Percentiles rank a stretch among this genome's conserved stretches.
Evolutionary conservation across 345 rosid genomes (phyloP).

Genomic region (Xanthoceras sorbifolium): DNA sequence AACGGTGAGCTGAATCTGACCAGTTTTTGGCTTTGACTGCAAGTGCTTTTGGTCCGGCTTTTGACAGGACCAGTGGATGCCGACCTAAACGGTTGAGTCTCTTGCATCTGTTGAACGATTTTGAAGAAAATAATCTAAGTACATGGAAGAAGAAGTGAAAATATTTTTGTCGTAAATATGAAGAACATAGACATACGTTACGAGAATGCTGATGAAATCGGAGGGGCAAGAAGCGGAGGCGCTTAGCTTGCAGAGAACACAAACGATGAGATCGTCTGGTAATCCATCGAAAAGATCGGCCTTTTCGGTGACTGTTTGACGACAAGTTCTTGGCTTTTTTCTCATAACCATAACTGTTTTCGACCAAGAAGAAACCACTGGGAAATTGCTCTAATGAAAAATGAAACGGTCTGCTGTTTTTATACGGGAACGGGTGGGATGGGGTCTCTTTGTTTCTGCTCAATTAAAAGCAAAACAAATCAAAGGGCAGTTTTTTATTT

Average conservation of each 20-base stretch:
- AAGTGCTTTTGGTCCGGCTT: conserved; percentile 43
- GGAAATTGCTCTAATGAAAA: neutral
- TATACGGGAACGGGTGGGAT: neutral
- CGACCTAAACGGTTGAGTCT: conserved; percentile 40
- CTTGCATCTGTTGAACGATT: conserved; percentile 42
- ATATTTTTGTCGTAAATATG: neutral
- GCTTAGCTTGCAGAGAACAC: conserved; percentile 52
- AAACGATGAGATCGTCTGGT: conserved; percentile 59
- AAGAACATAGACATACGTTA: conserved; percentile 41
- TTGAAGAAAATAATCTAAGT: neutral
- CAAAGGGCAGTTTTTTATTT: neutral
- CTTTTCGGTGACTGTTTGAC: neutral
- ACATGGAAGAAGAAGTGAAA: neutral
- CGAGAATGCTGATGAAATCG: conserved; percentile 44
- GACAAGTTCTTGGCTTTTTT: conserved; percentile 34
- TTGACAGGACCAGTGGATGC: conserved; percentile 47
- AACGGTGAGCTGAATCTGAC: conserved; percentile 60
- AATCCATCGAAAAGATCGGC: conserved; percentile 48
- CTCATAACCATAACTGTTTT: conserved; percentile 20
- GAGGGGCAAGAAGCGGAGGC: conserved; percentile 60
- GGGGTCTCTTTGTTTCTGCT: neutral
- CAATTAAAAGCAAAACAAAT: conserved; percentile 3
- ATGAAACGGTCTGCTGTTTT: neutral
- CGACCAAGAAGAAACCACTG: conserved; percentile 4
- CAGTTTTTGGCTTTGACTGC: conserved; percentile 50